Evolutionary conservation across 148 eudicot genomes (phyloP), one percentile per base, ranked within the genome.

Genomic region (Camellia sinensis): DNA sequence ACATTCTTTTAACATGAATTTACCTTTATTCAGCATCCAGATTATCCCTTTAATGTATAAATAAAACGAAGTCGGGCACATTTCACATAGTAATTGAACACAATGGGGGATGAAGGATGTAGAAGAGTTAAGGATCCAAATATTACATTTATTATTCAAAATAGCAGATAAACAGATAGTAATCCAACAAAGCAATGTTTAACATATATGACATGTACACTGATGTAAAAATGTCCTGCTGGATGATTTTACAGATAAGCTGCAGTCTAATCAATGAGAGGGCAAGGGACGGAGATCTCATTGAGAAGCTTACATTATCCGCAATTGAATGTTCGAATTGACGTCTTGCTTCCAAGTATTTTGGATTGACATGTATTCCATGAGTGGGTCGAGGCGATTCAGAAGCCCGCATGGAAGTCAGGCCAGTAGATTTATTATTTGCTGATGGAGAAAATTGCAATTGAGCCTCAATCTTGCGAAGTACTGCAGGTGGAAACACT

Each of bases 321-420:
- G 74, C 85, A 62, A 88, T 82, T 65, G 90, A 68, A 80, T 82
- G 86, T 78, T 91, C 94, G 84, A 85, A 83, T 68, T 91, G 95
- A 66, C 84, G 88, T 72, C 92, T 85, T 84, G 94, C 94, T 90
- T 92, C 98, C 89, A 94, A 84, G 83, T 94, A 96, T 79, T 92
- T 92, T 66, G 98, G 98, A 85, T 96, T 96, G 80, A 94, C 94
- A 80, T 94, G 99, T 89, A 96, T 92, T 79, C 99, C 99, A 89
- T 93, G 97, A 84, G 87, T 81, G 53, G 91, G 97, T 66, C 97
- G 90, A 73, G 98, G 98, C 75, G 99, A 96, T 82, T 92, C 97
- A 70, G 98, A 92, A 84, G 89, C 89, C 81, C 89, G 87, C 77
- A 86, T 76, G 53, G 82, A 80, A 67, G 86, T 78, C 74, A 83